phyloP scores from a whole-genome alignment of 306 rosid genomes.

The Ceratonia siliqua region DNA sequence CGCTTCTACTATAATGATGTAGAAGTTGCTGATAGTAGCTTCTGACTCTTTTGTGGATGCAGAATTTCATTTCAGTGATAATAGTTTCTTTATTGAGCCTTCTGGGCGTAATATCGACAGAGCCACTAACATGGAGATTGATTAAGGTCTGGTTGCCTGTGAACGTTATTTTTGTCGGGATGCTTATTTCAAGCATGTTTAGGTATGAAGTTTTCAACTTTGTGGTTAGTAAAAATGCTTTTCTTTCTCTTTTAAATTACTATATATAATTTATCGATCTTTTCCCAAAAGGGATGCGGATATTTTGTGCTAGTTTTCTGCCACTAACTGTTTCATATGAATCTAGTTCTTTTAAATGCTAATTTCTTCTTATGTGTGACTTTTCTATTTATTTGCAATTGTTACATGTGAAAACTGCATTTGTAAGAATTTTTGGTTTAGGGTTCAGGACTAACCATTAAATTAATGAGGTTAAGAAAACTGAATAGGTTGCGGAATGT shows the following conservation, averaged over 20 bases:
- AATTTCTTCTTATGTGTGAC: not conserved
- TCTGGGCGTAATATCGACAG: slow-evolving; percentile 82
- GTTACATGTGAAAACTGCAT: not conserved
- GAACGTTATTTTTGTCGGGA: slow-evolving; percentile 90
- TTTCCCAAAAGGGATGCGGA: slow-evolving; percentile 2
- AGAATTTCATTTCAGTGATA: slow-evolving; percentile 85
- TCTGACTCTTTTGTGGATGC: slow-evolving; percentile 49
- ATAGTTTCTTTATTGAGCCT: slow-evolving; percentile 73
- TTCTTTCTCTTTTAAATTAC: slow-evolving; percentile 1
- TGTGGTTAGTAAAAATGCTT: slow-evolving; percentile 9
- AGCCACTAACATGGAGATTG: slow-evolving; percentile 90
- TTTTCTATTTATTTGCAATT: slow-evolving; percentile 1
- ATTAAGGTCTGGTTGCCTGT: slow-evolving; percentile 96
- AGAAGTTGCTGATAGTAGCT: slow-evolving; percentile 26
- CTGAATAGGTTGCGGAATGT: not conserved
- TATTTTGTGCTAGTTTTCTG: slow-evolving; percentile 15
- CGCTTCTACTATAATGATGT: slow-evolving; percentile 5
- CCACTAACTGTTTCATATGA: slow-evolving; percentile 7
- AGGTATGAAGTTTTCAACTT: slow-evolving; percentile 60
- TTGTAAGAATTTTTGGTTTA: too few species aligned
- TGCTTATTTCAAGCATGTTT: slow-evolving; percentile 97
- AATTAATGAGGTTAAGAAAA: not conserved
- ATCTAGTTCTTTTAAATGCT: not conserved
- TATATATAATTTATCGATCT: not conserved
- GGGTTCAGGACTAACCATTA: not conserved